These are phyloP conservation scores for Pythium sukuiense DNA, from an alignment of 352 stramenopile genomes.

Conservation along the genomic window DNA sequence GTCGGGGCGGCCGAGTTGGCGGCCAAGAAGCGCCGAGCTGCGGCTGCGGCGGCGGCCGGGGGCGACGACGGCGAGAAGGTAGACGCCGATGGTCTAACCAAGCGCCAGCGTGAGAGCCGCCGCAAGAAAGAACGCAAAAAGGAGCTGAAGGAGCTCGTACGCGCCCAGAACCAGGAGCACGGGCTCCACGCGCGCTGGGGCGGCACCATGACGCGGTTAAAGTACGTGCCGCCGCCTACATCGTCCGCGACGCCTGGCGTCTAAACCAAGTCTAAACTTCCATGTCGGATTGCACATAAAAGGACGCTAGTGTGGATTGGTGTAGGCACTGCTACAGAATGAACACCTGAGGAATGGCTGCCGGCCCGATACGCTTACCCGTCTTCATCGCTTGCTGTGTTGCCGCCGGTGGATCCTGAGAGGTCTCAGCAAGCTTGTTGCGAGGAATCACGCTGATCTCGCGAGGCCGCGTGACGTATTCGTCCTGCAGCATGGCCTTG, in stretches of 20 bases:
- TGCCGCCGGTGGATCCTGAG: background rate
- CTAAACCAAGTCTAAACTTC: background rate
- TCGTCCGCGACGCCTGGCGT: background rate
- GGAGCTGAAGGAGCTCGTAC: constrained; percentile 72
- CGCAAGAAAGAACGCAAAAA: constrained; percentile 78
- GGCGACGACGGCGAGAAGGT: constrained; percentile 18
- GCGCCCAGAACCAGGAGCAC: constrained; percentile 64
- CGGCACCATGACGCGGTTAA: constrained; percentile 48
- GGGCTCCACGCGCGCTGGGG: constrained; percentile 70
- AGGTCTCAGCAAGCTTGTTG: constrained; percentile 23
- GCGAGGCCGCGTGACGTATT: constrained; percentile 61
- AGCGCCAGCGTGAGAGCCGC: constrained; percentile 76
- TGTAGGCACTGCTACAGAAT: constrained; percentile 40
- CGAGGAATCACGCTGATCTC: constrained; percentile 57
- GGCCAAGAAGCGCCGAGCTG: constrained; percentile 18
- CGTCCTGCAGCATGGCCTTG: constrained; percentile 68
- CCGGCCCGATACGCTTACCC: constrained; percentile 45
- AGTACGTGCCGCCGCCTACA: constrained; percentile 62
- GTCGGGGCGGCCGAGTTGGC: constrained; percentile 32
- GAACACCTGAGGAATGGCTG: constrained; percentile 68
- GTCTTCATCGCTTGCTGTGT: constrained; percentile 15
- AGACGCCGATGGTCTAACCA: constrained; percentile 59
- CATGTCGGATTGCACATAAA: constrained; percentile 23
- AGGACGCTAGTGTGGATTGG: background rate
- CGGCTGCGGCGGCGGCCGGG: constrained; percentile 17